Evolutionary conservation across 306 rosid species (phyloP).

Genomic region (Gillenia trifoliata): DNA sequence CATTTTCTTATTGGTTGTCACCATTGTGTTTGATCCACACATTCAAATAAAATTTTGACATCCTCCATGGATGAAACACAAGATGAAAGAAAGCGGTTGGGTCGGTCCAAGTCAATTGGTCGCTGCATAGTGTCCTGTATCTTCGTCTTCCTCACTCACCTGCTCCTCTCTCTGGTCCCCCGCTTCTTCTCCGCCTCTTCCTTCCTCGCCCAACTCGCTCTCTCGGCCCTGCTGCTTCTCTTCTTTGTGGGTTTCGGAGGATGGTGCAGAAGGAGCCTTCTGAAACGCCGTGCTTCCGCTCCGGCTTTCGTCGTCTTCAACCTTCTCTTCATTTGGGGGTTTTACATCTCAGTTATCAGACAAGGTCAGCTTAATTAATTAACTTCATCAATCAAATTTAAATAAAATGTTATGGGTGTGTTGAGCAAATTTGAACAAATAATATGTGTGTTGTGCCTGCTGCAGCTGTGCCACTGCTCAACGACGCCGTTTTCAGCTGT

Average conservation of each 20-base stretch:
- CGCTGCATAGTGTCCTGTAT: constrained; percentile 25
- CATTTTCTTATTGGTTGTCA: too few relatives aligned
- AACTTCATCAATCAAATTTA: neutral
- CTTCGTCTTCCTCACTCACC: constrained; percentile 28
- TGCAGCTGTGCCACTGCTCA: constrained; percentile 28
- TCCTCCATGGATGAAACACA: constrained; percentile 14
- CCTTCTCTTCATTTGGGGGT: constrained; percentile 37
- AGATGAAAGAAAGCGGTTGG: constrained; percentile 3
- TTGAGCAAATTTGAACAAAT: neutral
- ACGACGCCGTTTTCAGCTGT: constrained; percentile 31
- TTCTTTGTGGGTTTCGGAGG: constrained; percentile 28
- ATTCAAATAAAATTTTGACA: too few relatives aligned
- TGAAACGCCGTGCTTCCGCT: constrained; percentile 31
- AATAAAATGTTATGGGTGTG: neutral
- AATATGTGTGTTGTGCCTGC: neutral
- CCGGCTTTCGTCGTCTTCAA: constrained; percentile 47
- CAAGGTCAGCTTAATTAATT: constrained; percentile 15
- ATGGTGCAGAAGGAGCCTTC: constrained; percentile 30
- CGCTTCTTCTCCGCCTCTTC: constrained; percentile 28
- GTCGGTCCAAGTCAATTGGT: constrained; percentile 15
- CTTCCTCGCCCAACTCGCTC: constrained; percentile 26
- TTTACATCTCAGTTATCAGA: constrained; percentile 33
- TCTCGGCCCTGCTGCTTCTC: constrained; percentile 40
- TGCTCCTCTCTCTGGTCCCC: constrained; percentile 29
- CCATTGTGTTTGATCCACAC: too few relatives aligned